Evolutionary conservation across 2,329 filamentous ascomycete genomes (phyloP).

Genomic region (Lasiodiplodia gonubiensis): DNA sequence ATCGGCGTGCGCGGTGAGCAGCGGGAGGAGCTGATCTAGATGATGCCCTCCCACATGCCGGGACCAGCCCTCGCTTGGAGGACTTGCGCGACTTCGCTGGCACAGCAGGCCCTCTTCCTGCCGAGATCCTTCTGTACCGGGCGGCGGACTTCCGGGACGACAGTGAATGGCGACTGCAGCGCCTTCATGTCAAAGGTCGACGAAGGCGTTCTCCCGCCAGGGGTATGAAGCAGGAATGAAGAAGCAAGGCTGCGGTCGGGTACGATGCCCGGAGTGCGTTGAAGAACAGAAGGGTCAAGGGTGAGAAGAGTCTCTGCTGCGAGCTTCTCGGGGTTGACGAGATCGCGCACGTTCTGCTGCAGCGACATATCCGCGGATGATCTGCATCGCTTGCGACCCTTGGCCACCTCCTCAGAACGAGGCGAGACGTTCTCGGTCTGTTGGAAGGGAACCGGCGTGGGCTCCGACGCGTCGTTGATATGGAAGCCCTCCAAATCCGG

Average conservation of each 20-base stretch:
- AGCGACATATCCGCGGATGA: conserved; percentile 64
- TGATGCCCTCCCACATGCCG: conserved; percentile 71
- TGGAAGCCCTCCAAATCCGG: conserved; percentile 57
- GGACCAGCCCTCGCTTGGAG: conserved; percentile 62
- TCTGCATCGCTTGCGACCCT: conserved; percentile 64
- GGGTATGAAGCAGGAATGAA: conserved; percentile 39
- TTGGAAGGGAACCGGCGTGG: conserved; percentile 32
- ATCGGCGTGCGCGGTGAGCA: background rate
- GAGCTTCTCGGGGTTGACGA: conserved; percentile 52
- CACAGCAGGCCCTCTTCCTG: conserved; percentile 71
- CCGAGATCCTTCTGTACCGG: conserved; percentile 55
- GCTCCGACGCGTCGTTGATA: conserved; percentile 49
- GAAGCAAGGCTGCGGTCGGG: conserved; percentile 45
- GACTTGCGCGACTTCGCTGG: conserved; percentile 60
- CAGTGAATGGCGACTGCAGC: conserved; percentile 48
- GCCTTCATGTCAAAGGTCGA: conserved; percentile 41
- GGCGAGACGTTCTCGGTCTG: conserved; percentile 16
- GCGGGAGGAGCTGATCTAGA: conserved; percentile 40
- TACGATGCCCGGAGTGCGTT: conserved; percentile 38
- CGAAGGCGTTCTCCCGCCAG: conserved; percentile 33
- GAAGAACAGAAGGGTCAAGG: conserved; percentile 30
- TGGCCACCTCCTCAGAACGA: conserved; percentile 33
- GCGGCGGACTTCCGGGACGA: conserved; percentile 49
- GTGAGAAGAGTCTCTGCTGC: conserved; percentile 25
- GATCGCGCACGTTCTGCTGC: conserved; percentile 71